Conservation (phyloP, 208 protist genomes). For the Trypanosoma vivax region DNA sequence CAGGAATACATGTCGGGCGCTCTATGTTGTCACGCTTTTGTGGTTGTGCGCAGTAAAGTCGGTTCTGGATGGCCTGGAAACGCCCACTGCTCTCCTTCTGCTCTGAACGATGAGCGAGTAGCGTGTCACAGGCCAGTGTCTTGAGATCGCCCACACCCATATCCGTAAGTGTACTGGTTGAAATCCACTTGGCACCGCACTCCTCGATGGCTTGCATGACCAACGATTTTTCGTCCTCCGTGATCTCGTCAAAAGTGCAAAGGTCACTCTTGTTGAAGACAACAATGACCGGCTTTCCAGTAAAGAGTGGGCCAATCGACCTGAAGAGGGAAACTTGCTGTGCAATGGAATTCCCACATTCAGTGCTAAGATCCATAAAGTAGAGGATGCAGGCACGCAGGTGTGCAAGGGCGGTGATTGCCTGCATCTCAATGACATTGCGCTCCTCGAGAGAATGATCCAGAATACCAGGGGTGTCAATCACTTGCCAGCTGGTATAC, state of each 20-base stretch:
- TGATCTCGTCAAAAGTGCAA: constrained; percentile 86
- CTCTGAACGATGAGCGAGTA: constrained; percentile 93
- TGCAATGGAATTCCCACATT: constrained; percentile 97
- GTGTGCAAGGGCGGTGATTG: constrained; percentile 99
- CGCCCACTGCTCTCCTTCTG: constrained; percentile 91
- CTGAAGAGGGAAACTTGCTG: constrained; percentile 98
- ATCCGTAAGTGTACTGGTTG: constrained; percentile 94
- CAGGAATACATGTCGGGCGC: constrained; percentile 72
- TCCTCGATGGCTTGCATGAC: constrained; percentile 85
- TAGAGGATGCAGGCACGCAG: constrained; percentile 97
- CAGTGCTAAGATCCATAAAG: constrained; percentile 98
- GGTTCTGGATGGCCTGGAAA: constrained; percentile 89
- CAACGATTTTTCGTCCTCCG: constrained; percentile 72
- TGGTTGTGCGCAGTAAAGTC: constrained; percentile 87
- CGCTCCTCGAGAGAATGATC: constrained; percentile 99
- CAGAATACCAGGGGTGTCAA: constrained; percentile 99
- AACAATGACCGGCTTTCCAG: constrained; percentile 99
- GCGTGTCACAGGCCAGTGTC: constrained; percentile 91
- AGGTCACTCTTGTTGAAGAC: constrained; percentile 99
- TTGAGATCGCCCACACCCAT: constrained; percentile 91
- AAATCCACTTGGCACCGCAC: constrained; percentile 81
- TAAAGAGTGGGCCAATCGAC: constrained; percentile 98
- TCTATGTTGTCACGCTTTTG: constrained; percentile 85
- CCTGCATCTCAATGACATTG: constrained; percentile 99
- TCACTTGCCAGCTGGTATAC: constrained; percentile 99